These are phyloP conservation scores for Babesia bigemina DNA, from an alignment of 169 alveolate species.

Conservation along the genomic window DNA sequence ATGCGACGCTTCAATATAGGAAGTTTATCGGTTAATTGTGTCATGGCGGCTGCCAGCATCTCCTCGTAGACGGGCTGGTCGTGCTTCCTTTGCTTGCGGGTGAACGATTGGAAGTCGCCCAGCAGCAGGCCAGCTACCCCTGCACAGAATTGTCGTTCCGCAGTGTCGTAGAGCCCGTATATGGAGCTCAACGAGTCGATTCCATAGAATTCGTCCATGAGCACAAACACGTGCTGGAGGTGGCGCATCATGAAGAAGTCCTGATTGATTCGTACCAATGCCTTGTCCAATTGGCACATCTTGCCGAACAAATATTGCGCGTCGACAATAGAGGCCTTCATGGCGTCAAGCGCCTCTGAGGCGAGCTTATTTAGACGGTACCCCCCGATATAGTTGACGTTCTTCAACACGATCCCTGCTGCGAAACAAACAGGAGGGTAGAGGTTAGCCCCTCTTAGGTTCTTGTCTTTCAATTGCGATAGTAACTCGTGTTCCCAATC, in stretches of 20 bases:
- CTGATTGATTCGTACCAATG: constrained; percentile 11
- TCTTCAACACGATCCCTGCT: constrained; percentile 6
- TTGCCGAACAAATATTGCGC: constrained; percentile 31
- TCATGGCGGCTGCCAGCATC: background rate
- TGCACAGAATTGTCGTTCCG: constrained; percentile 22
- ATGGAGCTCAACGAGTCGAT: constrained; percentile 6
- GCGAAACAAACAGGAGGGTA: constrained; percentile 42
- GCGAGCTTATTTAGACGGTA: background rate
- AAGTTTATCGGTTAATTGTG: background rate
- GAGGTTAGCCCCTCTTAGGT: background rate
- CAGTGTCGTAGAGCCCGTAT: background rate
- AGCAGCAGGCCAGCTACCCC: constrained; percentile 5
- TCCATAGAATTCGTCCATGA: constrained; percentile 1
- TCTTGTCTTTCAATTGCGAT: background rate
- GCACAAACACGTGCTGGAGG: constrained; percentile 7
- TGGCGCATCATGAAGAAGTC: constrained; percentile 32
- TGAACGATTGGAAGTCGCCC: constrained; percentile 28
- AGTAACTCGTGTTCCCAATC: constrained; percentile 27
- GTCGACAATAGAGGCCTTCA: constrained; percentile 13
- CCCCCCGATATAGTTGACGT: constrained; percentile 10
- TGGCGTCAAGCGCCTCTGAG: constrained; percentile 17
- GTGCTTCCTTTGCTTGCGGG: constrained; percentile 21
- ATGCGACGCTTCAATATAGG: constrained; percentile 12
- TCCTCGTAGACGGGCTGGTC: constrained; percentile 16
- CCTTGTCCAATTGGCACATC: background rate